Conservation (phyloP, 495 filamentous ascomycete genomes). For the Penicillium samsonianum region DNA sequence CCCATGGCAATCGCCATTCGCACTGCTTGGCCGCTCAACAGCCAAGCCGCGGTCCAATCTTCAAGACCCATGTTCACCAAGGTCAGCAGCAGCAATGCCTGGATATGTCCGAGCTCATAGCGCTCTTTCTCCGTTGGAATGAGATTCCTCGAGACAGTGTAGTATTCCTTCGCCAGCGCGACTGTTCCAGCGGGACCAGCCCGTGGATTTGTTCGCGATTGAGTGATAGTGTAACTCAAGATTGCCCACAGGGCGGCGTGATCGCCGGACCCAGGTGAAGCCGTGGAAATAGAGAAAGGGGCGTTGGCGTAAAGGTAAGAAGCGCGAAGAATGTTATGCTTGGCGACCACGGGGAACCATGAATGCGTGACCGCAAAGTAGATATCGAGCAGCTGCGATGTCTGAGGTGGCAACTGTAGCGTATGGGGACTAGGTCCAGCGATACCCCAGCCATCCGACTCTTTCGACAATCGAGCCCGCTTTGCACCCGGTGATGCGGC, state of each 20-base stretch:
- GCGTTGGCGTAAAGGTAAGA: constrained; percentile 54
- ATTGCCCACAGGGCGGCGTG: constrained; percentile 67
- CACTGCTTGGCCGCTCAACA: constrained; percentile 62
- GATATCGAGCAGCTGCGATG: constrained; percentile 66
- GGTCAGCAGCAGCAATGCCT: constrained; percentile 62
- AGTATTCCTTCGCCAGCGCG: constrained; percentile 48
- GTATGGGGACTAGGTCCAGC: constrained; percentile 20
- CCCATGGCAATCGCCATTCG: constrained; percentile 56
- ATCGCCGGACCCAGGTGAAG: constrained; percentile 50
- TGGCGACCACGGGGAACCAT: constrained; percentile 73
- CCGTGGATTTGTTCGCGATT: constrained; percentile 33
- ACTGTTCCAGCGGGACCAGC: constrained; percentile 24
- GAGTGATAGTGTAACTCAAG: constrained; percentile 55
- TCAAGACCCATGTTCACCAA: constrained; percentile 59
- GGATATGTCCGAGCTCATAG: constrained; percentile 62
- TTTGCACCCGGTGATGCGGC: constrained; percentile 31
- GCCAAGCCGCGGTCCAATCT: constrained; percentile 58
- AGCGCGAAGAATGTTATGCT: constrained; percentile 61
- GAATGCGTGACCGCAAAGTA: constrained; percentile 73
- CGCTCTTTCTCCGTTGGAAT: constrained; percentile 59
- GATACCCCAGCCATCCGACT: constrained; percentile 17
- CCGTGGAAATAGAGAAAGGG: constrained; percentile 43
- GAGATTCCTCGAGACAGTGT: constrained; percentile 56
- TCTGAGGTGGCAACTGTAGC: constrained; percentile 57
- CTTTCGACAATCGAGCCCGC: constrained; percentile 30